Evolutionary conservation across 2,329 filamentous ascomycete genomes (phyloP), one percentile per base, ranked within the genome.

Genomic region (Lithohypha guttulata): DNA sequence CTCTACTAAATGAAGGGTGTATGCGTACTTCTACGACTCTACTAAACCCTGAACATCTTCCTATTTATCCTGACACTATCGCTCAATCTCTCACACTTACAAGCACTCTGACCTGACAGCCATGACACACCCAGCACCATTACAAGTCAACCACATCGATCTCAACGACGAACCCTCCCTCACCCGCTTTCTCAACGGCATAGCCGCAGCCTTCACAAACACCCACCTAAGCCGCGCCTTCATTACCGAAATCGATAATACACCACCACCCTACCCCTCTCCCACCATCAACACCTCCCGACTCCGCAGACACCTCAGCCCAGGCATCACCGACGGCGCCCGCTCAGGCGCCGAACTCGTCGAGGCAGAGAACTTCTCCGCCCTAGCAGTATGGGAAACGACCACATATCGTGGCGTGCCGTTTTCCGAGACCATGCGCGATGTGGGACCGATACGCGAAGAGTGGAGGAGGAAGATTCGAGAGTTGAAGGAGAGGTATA

Each of bases 361-460:
- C 13, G 44, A 51, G 29, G 46, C 48, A 3, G 48, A 46, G 4
- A 34, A 49, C 28, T 51, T 44, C 46, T 47, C 46, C 11, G 48
- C 42, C 19, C 30, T 49, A 7, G 48, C 46, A 4, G 32, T 51
- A 10, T 51, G 48, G 48, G 46, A 51, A 29, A 30, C 46, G 9
- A 47, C 48, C 10, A 23, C 30, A 10, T 51, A 34, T 27, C 23
- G 40, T n/a, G 46, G 44, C 26, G 42, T 42, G 19, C 23, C 45
- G 11, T 48, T 48, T 34, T 45, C 44, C 23, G 45, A 50, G 28
- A 44, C 47, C 14, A 42, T 42, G 31, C 36, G 40, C 11, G 17
- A 25, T 8, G 42, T 42, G 9, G 41, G 45, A 2, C 36, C 34
- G 11, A 34, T 50, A 11, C 36, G 45, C 27, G 35, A 32, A 21